Base-by-base conservation (phyloP, 352 stramenopile species). In the Phytophthora vignae region DNA sequence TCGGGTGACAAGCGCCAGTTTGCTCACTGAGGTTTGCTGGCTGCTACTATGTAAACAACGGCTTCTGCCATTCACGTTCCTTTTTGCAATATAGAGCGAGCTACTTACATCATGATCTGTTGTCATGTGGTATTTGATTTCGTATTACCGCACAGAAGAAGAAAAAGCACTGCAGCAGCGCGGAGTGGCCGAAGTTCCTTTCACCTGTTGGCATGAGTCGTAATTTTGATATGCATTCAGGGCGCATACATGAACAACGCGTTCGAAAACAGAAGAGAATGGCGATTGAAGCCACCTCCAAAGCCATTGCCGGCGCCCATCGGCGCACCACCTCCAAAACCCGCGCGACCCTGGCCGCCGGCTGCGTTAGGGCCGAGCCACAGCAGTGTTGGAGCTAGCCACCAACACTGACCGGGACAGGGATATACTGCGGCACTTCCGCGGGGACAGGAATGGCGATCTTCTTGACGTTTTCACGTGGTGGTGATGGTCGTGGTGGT, bases 1-100 rank as follows among this genome's bases (percentile, higher is more conserved):
- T 22, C 76, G 27, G 77, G 76, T 55, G 98, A 99, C 84, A 97
- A 94, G 75, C 85, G 97, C 49, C 98, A 99, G 81, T 99, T 99
- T 79, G 74, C 76, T 65, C 85, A 95, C 69, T 78, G 55, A 77
- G 36, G 60, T 46, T 62, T 29, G 49, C 46, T 60, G 56, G 56
- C 17, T 53, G 54, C 52, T 76, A 72, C 69, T 68, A 68, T 76
- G 69, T 72, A 68, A 76, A 72, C 68, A 67, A 64, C 29, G 60
- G 46, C 54, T 59, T 66, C 54, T 66, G 64, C 64, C 60, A 36
- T 67, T 66, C 55, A 69, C 46, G 29, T 76, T 64, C 50, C 61
- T 60, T 69, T 67, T 71, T 69, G 69, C 69, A 76, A 76, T 69
- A 77, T 77, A 77, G 59, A 77, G 58, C 59, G 38, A 71, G 53